These are phyloP conservation scores for Cicer judaicum DNA, from an alignment of 306 rosid species.

Conservation along the genomic window DNA sequence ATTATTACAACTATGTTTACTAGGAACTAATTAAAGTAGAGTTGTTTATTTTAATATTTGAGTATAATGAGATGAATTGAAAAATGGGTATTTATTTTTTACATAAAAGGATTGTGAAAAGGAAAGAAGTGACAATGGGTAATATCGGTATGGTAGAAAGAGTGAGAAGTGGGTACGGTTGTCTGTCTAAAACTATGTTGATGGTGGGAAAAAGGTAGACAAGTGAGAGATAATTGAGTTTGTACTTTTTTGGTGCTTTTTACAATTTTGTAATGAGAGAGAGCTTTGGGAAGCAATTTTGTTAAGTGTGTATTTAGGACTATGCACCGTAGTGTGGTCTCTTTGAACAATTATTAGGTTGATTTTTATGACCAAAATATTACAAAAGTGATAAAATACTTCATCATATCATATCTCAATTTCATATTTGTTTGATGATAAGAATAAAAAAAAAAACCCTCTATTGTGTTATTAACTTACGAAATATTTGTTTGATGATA, in stretches of 20 bases:
- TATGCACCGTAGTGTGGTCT: too few species aligned
- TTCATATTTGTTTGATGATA: too few species aligned
- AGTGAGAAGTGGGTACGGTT: neutral
- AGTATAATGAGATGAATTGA: neutral
- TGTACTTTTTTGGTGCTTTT: conserved; percentile 15
- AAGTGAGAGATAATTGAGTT: conserved; percentile 15
- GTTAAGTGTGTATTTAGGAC: neutral
- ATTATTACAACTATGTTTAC: neutral
- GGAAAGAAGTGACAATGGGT: neutral
- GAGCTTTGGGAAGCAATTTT: neutral
- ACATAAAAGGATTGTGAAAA: neutral
- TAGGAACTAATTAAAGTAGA: neutral
- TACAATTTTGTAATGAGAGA: neutral
- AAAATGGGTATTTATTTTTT: neutral
- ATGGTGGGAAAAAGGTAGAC: conserved; percentile 9
- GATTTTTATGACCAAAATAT: too few species aligned
- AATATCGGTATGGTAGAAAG: neutral
- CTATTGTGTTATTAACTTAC: too few species aligned
- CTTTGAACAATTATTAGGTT: too few species aligned
- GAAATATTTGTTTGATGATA: too few species aligned
- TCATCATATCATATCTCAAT: too few species aligned
- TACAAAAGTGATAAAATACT: too few species aligned
- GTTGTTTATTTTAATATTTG: too few species aligned
- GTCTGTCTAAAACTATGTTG: conserved; percentile 1
- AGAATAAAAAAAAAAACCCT: too few species aligned